These are phyloP conservation scores for Penicillium digitatum DNA, from an alignment of 2,329 filamentous ascomycete species.

Conservation along the genomic window DNA sequence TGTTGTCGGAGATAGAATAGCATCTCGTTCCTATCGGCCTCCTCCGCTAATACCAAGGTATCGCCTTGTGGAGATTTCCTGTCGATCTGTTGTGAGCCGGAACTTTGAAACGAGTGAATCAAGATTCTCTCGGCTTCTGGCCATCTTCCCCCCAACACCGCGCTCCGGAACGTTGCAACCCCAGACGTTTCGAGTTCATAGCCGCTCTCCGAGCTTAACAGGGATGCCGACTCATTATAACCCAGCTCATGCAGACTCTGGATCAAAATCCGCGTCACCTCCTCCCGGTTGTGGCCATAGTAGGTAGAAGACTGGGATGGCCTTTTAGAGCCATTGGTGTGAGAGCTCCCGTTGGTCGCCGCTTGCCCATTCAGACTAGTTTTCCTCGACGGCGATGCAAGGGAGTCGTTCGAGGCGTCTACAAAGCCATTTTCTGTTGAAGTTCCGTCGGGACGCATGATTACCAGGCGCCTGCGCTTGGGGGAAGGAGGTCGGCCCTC, in stretches of 20 bases:
- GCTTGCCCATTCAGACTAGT: conserved; percentile 57
- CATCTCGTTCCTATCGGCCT: conserved; percentile 74
- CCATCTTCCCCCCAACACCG: conserved; percentile 80
- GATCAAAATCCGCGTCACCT: conserved; percentile 87
- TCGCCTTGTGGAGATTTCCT: conserved; percentile 33
- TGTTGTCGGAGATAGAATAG: conserved; percentile 85
- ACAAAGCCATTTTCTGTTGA: conserved; percentile 55
- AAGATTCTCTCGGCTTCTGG: conserved; percentile 76
- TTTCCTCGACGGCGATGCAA: conserved; percentile 44
- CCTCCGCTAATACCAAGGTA: conserved; percentile 70
- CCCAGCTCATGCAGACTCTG: conserved; percentile 87
- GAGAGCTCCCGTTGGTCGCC: conserved; percentile 37
- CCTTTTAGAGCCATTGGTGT: conserved; percentile 40
- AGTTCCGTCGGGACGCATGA: conserved; percentile 62
- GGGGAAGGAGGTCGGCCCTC: conserved; percentile 38
- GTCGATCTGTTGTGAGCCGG: conserved; percentile 38
- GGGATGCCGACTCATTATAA: conserved; percentile 71
- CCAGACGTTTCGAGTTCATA: conserved; percentile 80
- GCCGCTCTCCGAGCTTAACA: conserved; percentile 75
- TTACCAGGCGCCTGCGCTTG: conserved; percentile 59
- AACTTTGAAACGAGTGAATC: conserved; percentile 50
- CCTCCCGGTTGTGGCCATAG: conserved; percentile 83
- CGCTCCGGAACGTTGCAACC: conserved; percentile 78
- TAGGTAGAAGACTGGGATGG: conserved; percentile 51
- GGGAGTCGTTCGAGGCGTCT: conserved; percentile 56